These are phyloP conservation scores for Naganishia vishniacii DNA, from an alignment of 768 basidiomycete genomes.

Conservation along the genomic window DNA sequence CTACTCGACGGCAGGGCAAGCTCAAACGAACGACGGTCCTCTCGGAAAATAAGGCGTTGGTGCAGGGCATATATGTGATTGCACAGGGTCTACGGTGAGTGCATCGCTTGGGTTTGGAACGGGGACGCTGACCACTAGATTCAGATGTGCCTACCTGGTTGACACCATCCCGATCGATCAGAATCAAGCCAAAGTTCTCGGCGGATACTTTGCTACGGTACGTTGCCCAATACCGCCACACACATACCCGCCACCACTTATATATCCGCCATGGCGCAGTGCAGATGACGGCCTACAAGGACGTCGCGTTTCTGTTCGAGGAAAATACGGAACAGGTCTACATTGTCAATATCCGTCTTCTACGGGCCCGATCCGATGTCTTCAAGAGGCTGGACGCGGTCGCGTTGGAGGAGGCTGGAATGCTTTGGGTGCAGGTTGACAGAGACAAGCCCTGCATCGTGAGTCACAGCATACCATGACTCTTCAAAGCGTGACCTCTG, in stretches of 20 bases:
- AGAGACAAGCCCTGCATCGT: not conserved
- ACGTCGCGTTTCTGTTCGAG: not conserved
- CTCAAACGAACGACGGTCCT: too few species aligned
- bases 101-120: not conserved
- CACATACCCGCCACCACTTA: not conserved
- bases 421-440: slow-evolving; percentile 6
- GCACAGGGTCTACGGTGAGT: not conserved
- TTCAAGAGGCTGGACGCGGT: not conserved
- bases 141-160: slow-evolving; percentile 5
- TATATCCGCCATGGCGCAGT: not conserved
- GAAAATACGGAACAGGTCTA: slow-evolving; percentile 7
- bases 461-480: not conserved
- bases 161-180: not conserved
- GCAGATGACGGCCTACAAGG: slow-evolving; percentile 4
- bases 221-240: not conserved
- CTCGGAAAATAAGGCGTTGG: slow-evolving; percentile 8
- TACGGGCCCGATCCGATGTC: not conserved
- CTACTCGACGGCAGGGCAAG: too few species aligned
- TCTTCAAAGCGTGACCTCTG: not conserved
- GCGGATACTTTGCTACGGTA: not conserved
- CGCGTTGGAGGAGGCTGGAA: not conserved
- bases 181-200: not conserved
- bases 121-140: not conserved
- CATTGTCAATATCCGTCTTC: not conserved
- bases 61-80: slow-evolving; percentile 12